These are phyloP conservation scores for Arthromyces matolae DNA, from an alignment of 768 basidiomycete species.

Conservation along the genomic window DNA sequence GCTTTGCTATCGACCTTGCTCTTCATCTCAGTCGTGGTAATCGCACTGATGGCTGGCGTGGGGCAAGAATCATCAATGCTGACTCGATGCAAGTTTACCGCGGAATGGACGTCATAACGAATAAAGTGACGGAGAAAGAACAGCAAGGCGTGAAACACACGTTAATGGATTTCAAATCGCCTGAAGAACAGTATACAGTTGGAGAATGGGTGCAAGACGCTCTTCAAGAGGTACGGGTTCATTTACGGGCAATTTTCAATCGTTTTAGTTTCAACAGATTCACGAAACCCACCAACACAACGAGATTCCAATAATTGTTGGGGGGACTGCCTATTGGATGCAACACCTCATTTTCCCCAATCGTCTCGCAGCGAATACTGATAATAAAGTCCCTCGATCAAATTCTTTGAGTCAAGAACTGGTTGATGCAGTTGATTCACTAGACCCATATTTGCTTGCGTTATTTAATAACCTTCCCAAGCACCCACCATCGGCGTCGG, in stretches of 20 bases:
- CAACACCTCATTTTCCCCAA: slow-evolving; percentile 93
- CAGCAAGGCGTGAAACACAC: slow-evolving; percentile 81
- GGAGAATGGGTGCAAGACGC: slow-evolving; percentile 89
- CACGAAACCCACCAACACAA: slow-evolving; percentile 60
- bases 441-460: slow-evolving; percentile 43
- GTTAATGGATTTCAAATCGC: slow-evolving; percentile 83
- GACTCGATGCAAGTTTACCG: slow-evolving; percentile 97
- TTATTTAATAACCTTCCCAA: slow-evolving; percentile 59
- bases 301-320: slow-evolving; percentile 84
- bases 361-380: slow-evolving; percentile 43
- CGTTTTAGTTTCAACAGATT: slow-evolving; percentile 53
- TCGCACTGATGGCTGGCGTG: slow-evolving; percentile 42
- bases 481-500: slow-evolving; percentile 52
- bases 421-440: slow-evolving; percentile 34
- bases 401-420: slow-evolving; percentile 28
- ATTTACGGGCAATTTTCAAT: no score
- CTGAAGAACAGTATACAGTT: slow-evolving; percentile 84
- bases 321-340: slow-evolving; percentile 96
- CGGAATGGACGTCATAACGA: slow-evolving; percentile 91
- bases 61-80: slow-evolving; percentile 84
- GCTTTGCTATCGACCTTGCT: slow-evolving; percentile 86
- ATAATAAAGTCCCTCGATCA: slow-evolving; percentile 12
- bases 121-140: slow-evolving; percentile 81
- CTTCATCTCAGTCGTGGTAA: slow-evolving; percentile 41
- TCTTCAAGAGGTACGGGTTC: slow-evolving; percentile 35